Conservation (phyloP, 805 yeast genomes). For the Suhomyces sp. region DNA sequence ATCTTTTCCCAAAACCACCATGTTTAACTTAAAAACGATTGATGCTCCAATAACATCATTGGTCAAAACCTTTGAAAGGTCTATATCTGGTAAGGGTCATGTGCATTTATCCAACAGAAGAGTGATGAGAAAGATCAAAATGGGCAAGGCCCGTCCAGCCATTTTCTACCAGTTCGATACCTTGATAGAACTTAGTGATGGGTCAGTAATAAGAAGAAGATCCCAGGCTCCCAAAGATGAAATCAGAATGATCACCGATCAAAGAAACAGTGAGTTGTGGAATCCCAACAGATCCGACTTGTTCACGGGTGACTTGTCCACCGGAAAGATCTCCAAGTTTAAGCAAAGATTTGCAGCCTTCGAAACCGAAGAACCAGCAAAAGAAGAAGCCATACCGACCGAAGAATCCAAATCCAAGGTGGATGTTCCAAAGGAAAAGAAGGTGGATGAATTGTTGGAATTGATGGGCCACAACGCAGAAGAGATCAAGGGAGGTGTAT, state of each 20-base stretch:
- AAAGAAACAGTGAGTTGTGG: conserved; percentile 85
- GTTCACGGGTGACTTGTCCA: conserved; percentile 73
- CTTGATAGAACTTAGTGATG: conserved; percentile 88
- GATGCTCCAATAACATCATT: conserved; percentile 1
- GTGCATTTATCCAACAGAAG: conserved; percentile 49
- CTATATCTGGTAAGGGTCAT: conserved; percentile 30
- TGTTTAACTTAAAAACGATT: too few relatives aligned
- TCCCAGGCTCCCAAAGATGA: conserved; percentile 89
- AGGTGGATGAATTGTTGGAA: conserved; percentile 53
- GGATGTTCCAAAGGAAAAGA: conserved; percentile 9
- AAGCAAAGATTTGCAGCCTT: conserved; percentile 62
- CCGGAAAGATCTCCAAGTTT: conserved; percentile 76
- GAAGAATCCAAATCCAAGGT: conserved; percentile 14
- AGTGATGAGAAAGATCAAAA: conserved; percentile 64
- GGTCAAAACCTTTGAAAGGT: conserved; percentile 9
- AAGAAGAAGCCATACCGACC: conserved; percentile 16
- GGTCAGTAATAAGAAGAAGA: conserved; percentile 80
- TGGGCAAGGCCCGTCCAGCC: conserved; percentile 92
- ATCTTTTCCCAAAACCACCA: too few relatives aligned
- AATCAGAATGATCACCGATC: conserved; percentile 81
- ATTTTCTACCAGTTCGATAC: conserved; percentile 89
- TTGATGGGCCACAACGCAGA: conserved; percentile 57
- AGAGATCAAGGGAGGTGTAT: conserved; percentile 57
- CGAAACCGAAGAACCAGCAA: conserved; percentile 32
- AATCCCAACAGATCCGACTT: conserved; percentile 82